Evolutionary conservation across 352 stramenopile genomes (phyloP).

Genomic region (Phytophthora citrophthora): DNA sequence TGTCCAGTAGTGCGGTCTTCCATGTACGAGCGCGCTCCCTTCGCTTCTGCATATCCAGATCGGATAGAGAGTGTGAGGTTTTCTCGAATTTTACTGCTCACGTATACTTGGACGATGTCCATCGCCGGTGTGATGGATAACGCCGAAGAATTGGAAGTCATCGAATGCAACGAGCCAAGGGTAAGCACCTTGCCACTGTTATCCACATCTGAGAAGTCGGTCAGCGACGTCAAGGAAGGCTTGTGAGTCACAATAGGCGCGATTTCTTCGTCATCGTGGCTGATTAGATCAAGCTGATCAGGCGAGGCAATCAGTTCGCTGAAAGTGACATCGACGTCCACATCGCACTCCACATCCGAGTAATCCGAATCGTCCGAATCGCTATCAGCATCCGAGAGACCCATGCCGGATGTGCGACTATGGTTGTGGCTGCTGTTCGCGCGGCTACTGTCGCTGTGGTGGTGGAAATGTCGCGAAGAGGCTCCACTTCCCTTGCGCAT

Average conservation of each 20-base stretch:
- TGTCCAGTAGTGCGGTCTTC: conserved; percentile 80
- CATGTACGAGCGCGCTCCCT: conserved; percentile 88
- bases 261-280: conserved; percentile 74
- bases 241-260: conserved; percentile 44
- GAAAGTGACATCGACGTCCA: conserved; percentile 89
- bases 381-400: conserved; percentile 42
- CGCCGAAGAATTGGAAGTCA: conserved; percentile 31
- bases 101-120: conserved; percentile 85
- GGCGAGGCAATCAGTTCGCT: conserved; percentile 79
- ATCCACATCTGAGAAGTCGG: conserved; percentile 35
- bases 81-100: conserved; percentile 89
- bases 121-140: conserved; percentile 20
- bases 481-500: conserved; percentile 45
- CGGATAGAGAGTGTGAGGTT: conserved; percentile 75
- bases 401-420: conserved; percentile 36
- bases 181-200: conserved; percentile 28
- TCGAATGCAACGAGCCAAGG: conserved; percentile 24
- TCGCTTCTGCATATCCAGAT: conserved; percentile 85
- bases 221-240: conserved; percentile 31
- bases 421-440: conserved; percentile 43
- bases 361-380: conserved; percentile 77
- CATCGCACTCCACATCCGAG: conserved; percentile 82
- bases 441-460: conserved; percentile 37
- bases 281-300: conserved; percentile 58
- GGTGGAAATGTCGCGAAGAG: conserved; percentile 47